phyloP scores from a whole-genome alignment of 2,329 filamentous ascomycete species.

The Hypoxylon sp. region DNA sequence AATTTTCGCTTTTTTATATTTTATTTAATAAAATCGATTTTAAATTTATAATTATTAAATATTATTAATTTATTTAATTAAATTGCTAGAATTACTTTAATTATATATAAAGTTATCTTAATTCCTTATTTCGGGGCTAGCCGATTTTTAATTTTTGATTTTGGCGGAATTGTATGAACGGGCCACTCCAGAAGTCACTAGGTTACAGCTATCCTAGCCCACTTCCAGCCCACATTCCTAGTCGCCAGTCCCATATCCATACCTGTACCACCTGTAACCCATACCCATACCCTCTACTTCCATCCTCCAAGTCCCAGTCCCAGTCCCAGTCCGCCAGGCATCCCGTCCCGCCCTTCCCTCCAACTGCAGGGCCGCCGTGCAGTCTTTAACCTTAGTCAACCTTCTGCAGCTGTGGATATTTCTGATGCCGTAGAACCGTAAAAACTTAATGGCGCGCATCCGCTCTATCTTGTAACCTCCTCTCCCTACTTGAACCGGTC shows the following conservation, averaged over 20 bases:
- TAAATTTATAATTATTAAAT: too few species aligned
- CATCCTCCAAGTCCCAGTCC: neutral
- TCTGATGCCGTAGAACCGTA: conserved; percentile 32
- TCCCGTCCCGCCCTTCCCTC: conserved; percentile 24
- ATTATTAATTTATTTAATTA: too few species aligned
- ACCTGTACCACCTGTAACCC: too few species aligned
- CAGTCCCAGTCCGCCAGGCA: neutral
- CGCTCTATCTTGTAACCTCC: neutral
- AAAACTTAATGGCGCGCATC: conserved; percentile 8
- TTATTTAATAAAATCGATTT: too few species aligned
- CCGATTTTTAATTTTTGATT: too few species aligned
- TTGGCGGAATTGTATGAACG: too few species aligned
- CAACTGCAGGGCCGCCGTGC: conserved; percentile 26
- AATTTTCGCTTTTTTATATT: too few species aligned
- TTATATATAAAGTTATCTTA: too few species aligned
- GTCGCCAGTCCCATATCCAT: conserved; percentile 1
- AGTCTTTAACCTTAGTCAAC: conserved; percentile 36
- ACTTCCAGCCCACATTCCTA: neutral
- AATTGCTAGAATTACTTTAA: too few species aligned
- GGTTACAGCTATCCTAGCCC: conserved; percentile 2
- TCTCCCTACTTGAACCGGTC: neutral
- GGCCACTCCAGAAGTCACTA: too few species aligned
- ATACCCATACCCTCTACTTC: neutral
- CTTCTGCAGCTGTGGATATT: conserved; percentile 27
- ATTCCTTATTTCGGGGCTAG: too few species aligned